A percentile compares a stretch with the other conserved stretches of the same genome.
phyloP scores from a whole-genome alignment of 2,329 filamentous ascomycete species.

The Herpotrichia juniperi region DNA sequence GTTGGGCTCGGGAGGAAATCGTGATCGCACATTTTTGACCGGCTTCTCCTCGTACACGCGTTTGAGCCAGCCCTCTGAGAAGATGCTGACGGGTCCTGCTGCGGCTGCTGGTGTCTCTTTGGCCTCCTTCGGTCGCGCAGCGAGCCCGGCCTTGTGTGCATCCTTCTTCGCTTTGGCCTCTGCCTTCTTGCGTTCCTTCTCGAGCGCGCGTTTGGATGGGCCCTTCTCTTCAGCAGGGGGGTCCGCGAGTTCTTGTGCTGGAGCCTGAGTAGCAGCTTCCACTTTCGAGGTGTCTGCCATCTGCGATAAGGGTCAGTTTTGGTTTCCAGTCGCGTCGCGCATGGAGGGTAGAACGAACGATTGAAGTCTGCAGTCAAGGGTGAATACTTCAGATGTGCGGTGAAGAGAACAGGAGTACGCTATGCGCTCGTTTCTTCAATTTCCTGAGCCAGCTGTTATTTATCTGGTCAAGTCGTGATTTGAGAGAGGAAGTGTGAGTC shows the following conservation, averaged over 20 bases:
- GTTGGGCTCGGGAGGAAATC: conserved; percentile 72
- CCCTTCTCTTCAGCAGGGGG: conserved; percentile 41
- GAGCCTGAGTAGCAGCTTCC: background rate
- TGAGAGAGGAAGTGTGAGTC: conserved; percentile 1
- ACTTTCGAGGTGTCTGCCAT: conserved; percentile 2
- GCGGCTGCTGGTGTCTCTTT: conserved; percentile 27
- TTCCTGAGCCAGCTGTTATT: background rate
- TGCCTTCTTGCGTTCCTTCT: conserved; percentile 58
- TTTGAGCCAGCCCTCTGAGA: conserved; percentile 57
- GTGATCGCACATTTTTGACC: conserved; percentile 52
- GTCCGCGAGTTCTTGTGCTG: background rate
- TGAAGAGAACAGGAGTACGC: background rate
- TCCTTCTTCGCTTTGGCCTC: conserved; percentile 52
- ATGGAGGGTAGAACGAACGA: background rate
- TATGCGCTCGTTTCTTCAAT: background rate
- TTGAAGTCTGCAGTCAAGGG: background rate
- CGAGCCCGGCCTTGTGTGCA: conserved; percentile 48
- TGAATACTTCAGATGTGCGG: background rate
- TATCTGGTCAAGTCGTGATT: background rate
- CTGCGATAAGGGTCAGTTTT: background rate
- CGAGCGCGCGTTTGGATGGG: conserved; percentile 55
- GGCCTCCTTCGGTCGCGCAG: conserved; percentile 46
- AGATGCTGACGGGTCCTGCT: conserved; percentile 46
- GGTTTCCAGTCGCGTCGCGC: background rate
- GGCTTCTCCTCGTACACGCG: conserved; percentile 58